phyloP scores from a whole-genome alignment of 306 rosid genomes.

The Quercus rubra region DNA sequence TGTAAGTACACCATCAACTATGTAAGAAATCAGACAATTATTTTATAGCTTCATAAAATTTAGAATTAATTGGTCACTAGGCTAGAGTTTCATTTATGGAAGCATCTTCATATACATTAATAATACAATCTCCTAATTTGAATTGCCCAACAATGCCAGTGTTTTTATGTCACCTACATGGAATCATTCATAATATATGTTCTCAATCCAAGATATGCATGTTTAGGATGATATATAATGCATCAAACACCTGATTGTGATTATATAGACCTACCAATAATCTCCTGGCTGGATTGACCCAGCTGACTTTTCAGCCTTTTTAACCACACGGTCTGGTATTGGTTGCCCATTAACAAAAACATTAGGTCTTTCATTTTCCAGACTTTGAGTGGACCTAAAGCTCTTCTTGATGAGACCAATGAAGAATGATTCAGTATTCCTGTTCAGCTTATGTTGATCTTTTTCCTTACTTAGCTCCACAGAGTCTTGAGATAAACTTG shows the following conservation, averaged over 20 bases:
- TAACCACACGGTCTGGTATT: constrained; percentile 25
- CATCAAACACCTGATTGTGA: background rate
- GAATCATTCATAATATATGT: background rate
- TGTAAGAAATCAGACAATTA: background rate
- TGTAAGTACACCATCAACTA: background rate
- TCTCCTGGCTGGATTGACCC: constrained; percentile 49
- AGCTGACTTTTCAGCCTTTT: constrained; percentile 47
- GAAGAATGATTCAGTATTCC: constrained; percentile 25
- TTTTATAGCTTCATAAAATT: background rate
- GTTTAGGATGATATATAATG: background rate
- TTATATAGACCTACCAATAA: constrained; percentile 37
- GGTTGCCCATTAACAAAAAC: constrained; percentile 44
- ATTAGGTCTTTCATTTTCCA: constrained; percentile 22
- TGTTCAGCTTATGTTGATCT: constrained; percentile 22
- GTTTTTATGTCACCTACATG: background rate
- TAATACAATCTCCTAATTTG: background rate
- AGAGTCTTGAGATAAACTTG: constrained; percentile 32
- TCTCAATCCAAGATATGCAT: background rate
- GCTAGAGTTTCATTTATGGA: background rate
- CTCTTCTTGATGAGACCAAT: constrained; percentile 32
- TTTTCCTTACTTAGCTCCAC: constrained; percentile 31
- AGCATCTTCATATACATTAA: background rate
- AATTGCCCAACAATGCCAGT: background rate
- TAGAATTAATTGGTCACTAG: background rate
- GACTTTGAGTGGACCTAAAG: constrained; percentile 20